A percentile compares a stretch with the other conserved stretches of the same genome.
Evolutionary conservation across 352 stramenopile species (phyloP).

Genomic region (Blastocystis sp.): DNA sequence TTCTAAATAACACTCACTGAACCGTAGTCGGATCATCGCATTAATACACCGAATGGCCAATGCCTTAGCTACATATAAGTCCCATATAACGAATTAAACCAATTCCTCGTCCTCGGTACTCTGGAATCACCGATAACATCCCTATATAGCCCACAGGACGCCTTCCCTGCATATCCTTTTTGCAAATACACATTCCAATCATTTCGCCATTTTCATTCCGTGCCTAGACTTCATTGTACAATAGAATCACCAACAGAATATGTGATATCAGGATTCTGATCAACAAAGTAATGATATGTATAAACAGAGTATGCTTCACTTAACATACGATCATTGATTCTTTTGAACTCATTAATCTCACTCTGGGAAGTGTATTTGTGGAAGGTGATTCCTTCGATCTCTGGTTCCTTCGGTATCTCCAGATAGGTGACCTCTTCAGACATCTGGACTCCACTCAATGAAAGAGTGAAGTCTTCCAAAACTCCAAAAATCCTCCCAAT

Average conservation of each 20-base stretch:
- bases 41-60: constrained; percentile 45
- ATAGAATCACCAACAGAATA: not conserved
- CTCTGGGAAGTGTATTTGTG: not conserved
- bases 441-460: not conserved
- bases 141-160: constrained; percentile 36
- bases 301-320: constrained; percentile 38
- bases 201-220: constrained; percentile 23
- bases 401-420: not conserved
- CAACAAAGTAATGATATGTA: constrained; percentile 54
- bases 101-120: constrained; percentile 36
- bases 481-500: not conserved
- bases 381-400: constrained; percentile 24
- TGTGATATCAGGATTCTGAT: constrained; percentile 3
- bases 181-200: constrained; percentile 43
- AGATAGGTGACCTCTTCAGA: not conserved
- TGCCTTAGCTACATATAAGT: constrained; percentile 9
- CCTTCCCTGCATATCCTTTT: constrained; percentile 1
- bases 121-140: constrained; percentile 39
- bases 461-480: not conserved
- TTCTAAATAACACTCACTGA: constrained; percentile 19
- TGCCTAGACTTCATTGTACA: not conserved
- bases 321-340: constrained; percentile 32
- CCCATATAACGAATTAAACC: not conserved
- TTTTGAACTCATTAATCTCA: constrained; percentile 7
- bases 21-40: constrained; percentile 11